Evolutionary conservation across 805 yeast genomes (phyloP), one percentile per base, ranked within the genome.

Genomic region (Candida hungchunana): DNA sequence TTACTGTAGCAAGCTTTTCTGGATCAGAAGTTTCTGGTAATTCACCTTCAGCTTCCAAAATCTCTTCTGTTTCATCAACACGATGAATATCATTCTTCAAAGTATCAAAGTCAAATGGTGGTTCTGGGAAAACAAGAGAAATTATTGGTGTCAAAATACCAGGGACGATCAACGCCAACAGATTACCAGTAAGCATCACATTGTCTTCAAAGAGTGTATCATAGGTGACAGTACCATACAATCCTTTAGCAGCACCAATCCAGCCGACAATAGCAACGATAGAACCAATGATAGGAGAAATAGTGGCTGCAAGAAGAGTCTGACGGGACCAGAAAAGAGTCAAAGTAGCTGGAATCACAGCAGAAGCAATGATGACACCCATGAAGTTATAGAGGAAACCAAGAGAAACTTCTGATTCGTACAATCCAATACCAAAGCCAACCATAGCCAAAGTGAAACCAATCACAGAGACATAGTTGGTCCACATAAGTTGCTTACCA

Each of bases 361-460:
- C 95, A 42, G 90, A 77, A 5, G 93, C 82, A 36, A 88, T 84
- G 30, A 88, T 82, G 39, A 87, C 76, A 37, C 96, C 96, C 95
- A 86, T 86, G 44, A 88, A 63, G 55, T 84, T 85, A 60, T 86
- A 86, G 26, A 88, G 67, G 62, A 81, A 88, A 19, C 96, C 95
- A 85, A 87, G 81, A 21, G 85, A 76, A 35, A 87, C 80, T 16
- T 79, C 82, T 14, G 90, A 94, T 50, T 87, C 83, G 62, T 75
- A 73, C 32, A 88, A 67, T 9, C 95, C 95, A 46, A 82, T 78
- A 14, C 95, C 75, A 56, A 88, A 84, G 0, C 83, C 90, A 26
- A 88, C 80, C 90, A 87, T 82, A 13, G 70, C 69, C 6, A 75
- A 39, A 10, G 78, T 73, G 48, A 84, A 51, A 7, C 34, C 29